Evolutionary conservation across 2,329 filamentous ascomycete genomes (phyloP).

Genomic region (Trichoderma asperellum): DNA sequence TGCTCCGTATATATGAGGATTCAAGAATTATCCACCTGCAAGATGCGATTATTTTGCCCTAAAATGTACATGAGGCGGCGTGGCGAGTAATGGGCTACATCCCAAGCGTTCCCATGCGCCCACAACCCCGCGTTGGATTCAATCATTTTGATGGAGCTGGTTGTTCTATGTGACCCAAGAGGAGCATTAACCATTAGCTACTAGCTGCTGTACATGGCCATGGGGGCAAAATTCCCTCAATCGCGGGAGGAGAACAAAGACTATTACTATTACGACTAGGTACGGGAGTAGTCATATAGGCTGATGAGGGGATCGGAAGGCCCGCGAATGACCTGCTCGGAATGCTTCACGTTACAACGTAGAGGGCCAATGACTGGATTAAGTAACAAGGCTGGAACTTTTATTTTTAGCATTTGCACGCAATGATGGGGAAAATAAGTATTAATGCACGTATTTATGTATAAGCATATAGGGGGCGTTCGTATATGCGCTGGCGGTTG

Average conservation of each 20-base stretch:
- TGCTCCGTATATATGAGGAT: neutral
- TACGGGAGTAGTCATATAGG: neutral
- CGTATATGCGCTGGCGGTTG: neutral
- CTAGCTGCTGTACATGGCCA: neutral
- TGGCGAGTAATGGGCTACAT: neutral
- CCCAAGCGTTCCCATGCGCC: neutral
- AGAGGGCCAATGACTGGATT: neutral
- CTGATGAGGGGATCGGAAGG: neutral
- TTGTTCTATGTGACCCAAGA: neutral
- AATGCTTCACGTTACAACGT: conserved; percentile 5
- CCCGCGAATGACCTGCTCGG: neutral
- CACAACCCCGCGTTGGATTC: neutral
- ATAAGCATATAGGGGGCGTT: neutral
- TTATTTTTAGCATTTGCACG: neutral
- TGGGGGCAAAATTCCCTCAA: conserved; percentile 6
- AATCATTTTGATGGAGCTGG: neutral
- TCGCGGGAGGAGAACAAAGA: neutral
- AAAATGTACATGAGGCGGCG: conserved; percentile 5
- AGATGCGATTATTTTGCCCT: conserved; percentile 11
- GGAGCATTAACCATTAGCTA: neutral
- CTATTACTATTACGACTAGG: neutral
- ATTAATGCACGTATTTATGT: neutral
- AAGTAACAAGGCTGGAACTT: neutral
- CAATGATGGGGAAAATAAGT: neutral
- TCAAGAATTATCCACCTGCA: neutral